Percentiles rank a stretch among this genome's conserved stretches.
phyloP scores from a whole-genome alignment of 2,329 filamentous ascomycete genomes.

The Cladosporium oxysporum region DNA sequence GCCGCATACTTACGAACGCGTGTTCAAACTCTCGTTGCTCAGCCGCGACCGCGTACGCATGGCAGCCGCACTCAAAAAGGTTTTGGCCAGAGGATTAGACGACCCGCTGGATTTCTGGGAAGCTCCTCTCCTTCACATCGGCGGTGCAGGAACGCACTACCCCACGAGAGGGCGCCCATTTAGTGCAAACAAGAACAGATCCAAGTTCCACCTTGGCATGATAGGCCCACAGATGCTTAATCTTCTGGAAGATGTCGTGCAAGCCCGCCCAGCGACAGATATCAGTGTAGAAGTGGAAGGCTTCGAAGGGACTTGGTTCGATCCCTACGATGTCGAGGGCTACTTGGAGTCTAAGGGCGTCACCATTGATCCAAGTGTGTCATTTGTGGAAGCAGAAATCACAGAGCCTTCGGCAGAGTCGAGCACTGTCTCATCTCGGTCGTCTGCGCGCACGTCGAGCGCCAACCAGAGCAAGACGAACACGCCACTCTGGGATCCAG shows the following conservation, averaged over 20 bases:
- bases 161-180: slow-evolving; percentile 21
- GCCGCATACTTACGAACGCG: slow-evolving; percentile 27
- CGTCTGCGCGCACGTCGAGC: slow-evolving; percentile 11
- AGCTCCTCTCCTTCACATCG: slow-evolving; percentile 65
- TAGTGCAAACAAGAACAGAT: slow-evolving; percentile 21
- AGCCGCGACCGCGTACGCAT: slow-evolving; percentile 25
- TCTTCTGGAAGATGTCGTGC: slow-evolving; percentile 30
- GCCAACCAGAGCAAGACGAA: neutral
- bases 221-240: slow-evolving; percentile 34
- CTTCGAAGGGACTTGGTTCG: slow-evolving; percentile 74
- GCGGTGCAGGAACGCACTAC: slow-evolving; percentile 69
- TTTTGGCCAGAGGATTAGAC: slow-evolving; percentile 42
- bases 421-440: neutral
- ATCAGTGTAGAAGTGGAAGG: slow-evolving; percentile 57
- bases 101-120: slow-evolving; percentile 61
- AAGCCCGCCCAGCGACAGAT: slow-evolving; percentile 32
- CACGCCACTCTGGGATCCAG: slow-evolving; percentile 12
- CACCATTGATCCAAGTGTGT: slow-evolving; percentile 60
- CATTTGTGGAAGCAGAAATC: slow-evolving; percentile 62
- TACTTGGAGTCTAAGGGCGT: slow-evolving; percentile 69
- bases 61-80: slow-evolving; percentile 39
- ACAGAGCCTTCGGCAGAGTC: slow-evolving; percentile 32
- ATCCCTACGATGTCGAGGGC: slow-evolving; percentile 72
- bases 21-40: slow-evolving; percentile 32
- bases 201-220: slow-evolving; percentile 32